Evolutionary conservation across 352 stramenopile genomes (phyloP).

Genomic region (Phytophthora vignae): DNA sequence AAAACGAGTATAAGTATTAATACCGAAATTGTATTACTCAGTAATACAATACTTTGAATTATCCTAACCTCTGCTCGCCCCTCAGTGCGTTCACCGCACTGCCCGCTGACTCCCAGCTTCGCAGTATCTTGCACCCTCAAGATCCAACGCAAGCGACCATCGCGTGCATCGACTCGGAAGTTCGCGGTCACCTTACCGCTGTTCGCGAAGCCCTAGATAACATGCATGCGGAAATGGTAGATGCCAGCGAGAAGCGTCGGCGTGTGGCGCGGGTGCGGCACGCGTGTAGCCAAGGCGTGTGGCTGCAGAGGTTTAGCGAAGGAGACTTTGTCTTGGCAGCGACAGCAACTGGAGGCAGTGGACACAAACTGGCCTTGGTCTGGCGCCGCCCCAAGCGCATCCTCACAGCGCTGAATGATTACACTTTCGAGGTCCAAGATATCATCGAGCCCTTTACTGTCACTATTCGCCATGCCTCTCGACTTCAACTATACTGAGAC

Average conservation of each 20-base stretch:
- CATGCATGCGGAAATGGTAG: too few relatives aligned
- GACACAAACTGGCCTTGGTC: slow-evolving; percentile 25
- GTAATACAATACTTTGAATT: too few relatives aligned
- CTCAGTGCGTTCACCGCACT: slow-evolving; percentile 25
- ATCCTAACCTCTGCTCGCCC: not conserved
- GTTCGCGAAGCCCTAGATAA: slow-evolving; percentile 12
- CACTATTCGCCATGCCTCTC: slow-evolving; percentile 15
- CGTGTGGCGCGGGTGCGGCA: slow-evolving; percentile 11
- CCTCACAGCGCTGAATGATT: slow-evolving; percentile 11
- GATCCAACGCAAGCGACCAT: not conserved
- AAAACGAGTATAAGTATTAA: too few relatives aligned
- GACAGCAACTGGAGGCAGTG: not conserved
- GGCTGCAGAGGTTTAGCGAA: slow-evolving; percentile 11
- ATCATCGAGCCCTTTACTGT: slow-evolving; percentile 10
- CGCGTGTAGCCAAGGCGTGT: slow-evolving; percentile 7
- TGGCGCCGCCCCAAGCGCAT: slow-evolving; percentile 26
- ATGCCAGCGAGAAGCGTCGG: slow-evolving; percentile 18
- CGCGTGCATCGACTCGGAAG: slow-evolving; percentile 13
- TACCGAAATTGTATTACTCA: too few relatives aligned
- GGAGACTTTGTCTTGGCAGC: slow-evolving; percentile 31
- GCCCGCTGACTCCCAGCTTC: slow-evolving; percentile 1
- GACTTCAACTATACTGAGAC: slow-evolving; percentile 15
- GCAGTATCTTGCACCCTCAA: slow-evolving; percentile 4
- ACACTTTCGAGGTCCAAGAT: slow-evolving; percentile 37
- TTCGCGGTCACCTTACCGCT: not conserved